These are phyloP conservation scores for Erodium maritimum DNA, from an alignment of 345 rosid genomes.

Conservation along the genomic window DNA sequence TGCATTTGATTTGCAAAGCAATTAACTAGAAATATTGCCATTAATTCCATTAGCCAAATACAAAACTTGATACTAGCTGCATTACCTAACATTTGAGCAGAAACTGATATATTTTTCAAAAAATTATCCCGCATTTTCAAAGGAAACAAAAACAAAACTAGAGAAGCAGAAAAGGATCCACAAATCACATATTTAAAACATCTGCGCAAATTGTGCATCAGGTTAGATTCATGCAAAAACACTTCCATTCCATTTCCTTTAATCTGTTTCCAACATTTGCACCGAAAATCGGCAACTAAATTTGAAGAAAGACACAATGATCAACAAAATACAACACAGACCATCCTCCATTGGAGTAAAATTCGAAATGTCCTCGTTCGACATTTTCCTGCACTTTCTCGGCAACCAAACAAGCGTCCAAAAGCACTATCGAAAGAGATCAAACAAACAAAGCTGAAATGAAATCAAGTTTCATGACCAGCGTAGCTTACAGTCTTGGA, in stretches of 20 bases:
- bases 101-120: neutral
- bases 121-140: neutral
- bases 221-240: too few species aligned
- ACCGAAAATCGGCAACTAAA: too few species aligned
- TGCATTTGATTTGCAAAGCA: neutral
- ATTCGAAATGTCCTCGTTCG: too few species aligned
- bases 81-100: neutral
- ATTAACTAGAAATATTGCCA: neutral
- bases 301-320: too few species aligned
- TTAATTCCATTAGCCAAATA: neutral
- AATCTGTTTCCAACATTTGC: too few species aligned
- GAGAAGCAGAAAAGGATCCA: too few species aligned
- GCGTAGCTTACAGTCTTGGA: conserved; percentile 34
- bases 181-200: too few species aligned
- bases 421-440: neutral
- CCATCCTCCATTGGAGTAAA: too few species aligned
- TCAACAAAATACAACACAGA: too few species aligned
- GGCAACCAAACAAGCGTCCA: conserved; percentile 5
- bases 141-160: neutral
- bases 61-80: neutral
- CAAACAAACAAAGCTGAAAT: neutral
- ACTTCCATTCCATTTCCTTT: too few species aligned
- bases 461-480: neutral
- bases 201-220: too few species aligned
- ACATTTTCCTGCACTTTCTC: conserved; percentile 5